phyloP scores from a whole-genome alignment of 345 rosid species.

The Physaria fendleri region DNA sequence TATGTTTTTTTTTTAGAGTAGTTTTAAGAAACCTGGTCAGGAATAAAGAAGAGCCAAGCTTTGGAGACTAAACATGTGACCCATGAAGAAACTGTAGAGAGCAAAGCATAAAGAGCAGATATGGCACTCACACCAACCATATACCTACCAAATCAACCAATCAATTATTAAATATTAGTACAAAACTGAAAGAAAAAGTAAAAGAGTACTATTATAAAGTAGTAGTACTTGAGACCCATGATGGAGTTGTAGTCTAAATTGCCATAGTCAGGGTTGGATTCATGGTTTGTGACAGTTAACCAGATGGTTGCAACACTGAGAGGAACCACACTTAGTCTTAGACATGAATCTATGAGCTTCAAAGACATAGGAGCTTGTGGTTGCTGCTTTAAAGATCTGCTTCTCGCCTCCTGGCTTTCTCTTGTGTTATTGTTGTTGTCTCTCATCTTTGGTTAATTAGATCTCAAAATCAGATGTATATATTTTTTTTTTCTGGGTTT shows the following conservation, averaged over 20 bases:
- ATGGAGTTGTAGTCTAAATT: constrained; percentile 43
- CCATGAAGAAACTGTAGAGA: constrained; percentile 52
- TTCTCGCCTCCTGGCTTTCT: constrained; percentile 20
- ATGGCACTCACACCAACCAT: constrained; percentile 63
- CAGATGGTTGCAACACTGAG: constrained; percentile 66
- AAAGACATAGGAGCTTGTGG: constrained; percentile 35
- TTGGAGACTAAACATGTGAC: constrained; percentile 44
- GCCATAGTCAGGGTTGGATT: constrained; percentile 56
- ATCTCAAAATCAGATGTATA: neutral
- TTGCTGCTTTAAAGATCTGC: constrained; percentile 19
- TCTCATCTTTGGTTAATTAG: constrained; percentile 14
- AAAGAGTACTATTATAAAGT: no score
- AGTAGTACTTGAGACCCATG: constrained; percentile 82
- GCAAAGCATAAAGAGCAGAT: constrained; percentile 59
- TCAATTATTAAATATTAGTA: neutral
- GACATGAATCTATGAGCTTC: constrained; percentile 53
- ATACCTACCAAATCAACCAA: constrained; percentile 40
- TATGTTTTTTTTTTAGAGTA: neutral
- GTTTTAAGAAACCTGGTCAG: constrained; percentile 63
- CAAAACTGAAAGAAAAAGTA: neutral
- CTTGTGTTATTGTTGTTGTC: constrained; percentile 15
- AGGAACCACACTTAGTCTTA: constrained; percentile 72
- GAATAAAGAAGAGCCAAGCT: constrained; percentile 78
- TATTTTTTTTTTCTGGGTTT: neutral
- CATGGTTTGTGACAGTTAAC: constrained; percentile 64